Base-by-base conservation (phyloP, 805 yeast genomes). In the Wickerhamiella azyma region DNA sequence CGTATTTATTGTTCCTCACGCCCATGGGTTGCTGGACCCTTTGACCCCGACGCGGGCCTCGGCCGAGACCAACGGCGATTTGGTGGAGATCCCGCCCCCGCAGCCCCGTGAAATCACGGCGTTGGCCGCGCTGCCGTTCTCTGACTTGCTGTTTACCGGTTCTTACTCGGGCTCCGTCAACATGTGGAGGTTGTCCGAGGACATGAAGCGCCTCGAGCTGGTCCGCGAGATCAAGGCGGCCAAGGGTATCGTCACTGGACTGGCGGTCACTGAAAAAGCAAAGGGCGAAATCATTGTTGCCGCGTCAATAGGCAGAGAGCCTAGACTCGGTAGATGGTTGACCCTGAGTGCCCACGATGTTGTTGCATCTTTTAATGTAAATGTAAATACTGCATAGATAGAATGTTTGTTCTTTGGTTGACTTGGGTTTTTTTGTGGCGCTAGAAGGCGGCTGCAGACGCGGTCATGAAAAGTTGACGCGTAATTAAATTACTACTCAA, bases 41-140 rank as follows among this genome's bases (percentile, higher is more conserved):
- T 59, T 77, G 14, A 62, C 66, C 10, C 69, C 74, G 9, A 58
- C 74, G 39, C 70, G 69, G 13, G 73, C 75, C 47, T 69, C 79
- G 0, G 75, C 82, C 2, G 80, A 75, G 21, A 52, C 63, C 2
- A 59, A 57, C 18, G 45, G 50, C 9, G 11, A 44, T 13, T 19
- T 16, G 10, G 57, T 52, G 8, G 57, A 54, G 30, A 62, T 81
- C n/a, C 88, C 94, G 11, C 71, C 71, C 33, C 71, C 75, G 13
- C 81, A 75, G 48, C 96, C 97, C 24, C 81, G 80, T 55, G 79
- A 89, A 82, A 81, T 92, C 54, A 85, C 96, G 0, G 70, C 86
- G 1, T 61, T 89, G 9, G 71, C 79, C 55, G 85, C 94, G 0
- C 67, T 89, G 18, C 96, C 97, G 14, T 89, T 76, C 60, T 74